A percentile compares a stretch with the other conserved stretches of the same genome.
Evolutionary conservation across 441 rosid genomes (phyloP).

Genomic region (Mallotus repandus): DNA sequence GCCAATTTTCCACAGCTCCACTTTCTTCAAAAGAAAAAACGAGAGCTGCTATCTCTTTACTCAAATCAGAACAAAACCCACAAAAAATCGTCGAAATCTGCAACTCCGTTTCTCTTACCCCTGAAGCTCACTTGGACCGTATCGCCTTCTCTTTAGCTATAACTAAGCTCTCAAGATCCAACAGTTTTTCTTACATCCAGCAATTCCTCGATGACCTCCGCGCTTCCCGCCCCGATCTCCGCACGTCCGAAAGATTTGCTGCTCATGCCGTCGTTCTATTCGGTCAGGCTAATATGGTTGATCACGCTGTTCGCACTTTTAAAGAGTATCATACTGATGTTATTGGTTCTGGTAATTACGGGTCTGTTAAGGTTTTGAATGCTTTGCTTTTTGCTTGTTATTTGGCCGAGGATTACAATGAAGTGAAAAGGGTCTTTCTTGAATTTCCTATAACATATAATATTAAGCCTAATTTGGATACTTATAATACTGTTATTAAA

Average conservation of each 20-base stretch:
- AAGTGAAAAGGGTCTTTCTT: slow-evolving; percentile 57
- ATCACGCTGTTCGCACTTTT: slow-evolving; percentile 53
- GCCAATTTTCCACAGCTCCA: slow-evolving; percentile 46
- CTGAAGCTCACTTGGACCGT: slow-evolving; percentile 56
- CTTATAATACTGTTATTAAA: slow-evolving; percentile 59
- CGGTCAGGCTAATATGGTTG: slow-evolving; percentile 75
- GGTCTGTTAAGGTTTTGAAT: slow-evolving; percentile 57
- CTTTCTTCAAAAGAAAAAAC: slow-evolving; percentile 57
- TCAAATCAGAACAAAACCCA: slow-evolving; percentile 64
- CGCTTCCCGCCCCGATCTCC: slow-evolving; percentile 50
- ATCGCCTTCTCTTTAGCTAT: slow-evolving; percentile 69
- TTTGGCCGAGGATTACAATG: slow-evolving; percentile 50
- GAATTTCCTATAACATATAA: slow-evolving; percentile 58
- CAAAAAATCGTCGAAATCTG: slow-evolving; percentile 71
- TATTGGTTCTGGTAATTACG: slow-evolving; percentile 17
- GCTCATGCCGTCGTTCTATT: slow-evolving; percentile 64
- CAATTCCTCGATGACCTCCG: slow-evolving; percentile 57
- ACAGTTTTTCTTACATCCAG: slow-evolving; percentile 45
- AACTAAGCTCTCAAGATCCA: slow-evolving; percentile 43
- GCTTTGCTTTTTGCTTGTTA: slow-evolving; percentile 62
- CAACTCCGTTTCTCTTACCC: slow-evolving; percentile 67
- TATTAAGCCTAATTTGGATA: slow-evolving; percentile 58
- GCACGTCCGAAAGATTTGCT: slow-evolving; percentile 50
- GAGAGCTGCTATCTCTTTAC: slow-evolving; percentile 62
- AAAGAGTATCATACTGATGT: slow-evolving; percentile 44